Evolutionary conservation across 371 early-diverging fungal genomes (phyloP).

Genomic region (Mortierella sp.): DNA sequence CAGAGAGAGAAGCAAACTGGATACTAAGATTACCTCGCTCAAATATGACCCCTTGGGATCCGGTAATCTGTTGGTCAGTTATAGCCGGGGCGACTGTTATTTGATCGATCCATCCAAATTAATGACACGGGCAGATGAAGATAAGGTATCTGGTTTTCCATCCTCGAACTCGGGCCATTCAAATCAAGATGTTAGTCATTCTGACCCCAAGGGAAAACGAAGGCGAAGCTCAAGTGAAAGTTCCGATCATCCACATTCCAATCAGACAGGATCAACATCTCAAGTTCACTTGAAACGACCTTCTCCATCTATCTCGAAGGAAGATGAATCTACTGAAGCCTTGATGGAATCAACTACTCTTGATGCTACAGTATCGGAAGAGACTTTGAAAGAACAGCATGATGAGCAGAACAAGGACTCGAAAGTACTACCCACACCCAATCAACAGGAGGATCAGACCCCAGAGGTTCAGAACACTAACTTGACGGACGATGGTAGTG

Average conservation of each 20-base stretch:
- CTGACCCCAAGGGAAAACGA: conserved; percentile 29
- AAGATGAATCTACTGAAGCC: too few species aligned
- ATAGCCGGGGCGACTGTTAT: conserved; percentile 41
- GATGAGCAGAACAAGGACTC: too few species aligned
- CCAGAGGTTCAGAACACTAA: too few species aligned
- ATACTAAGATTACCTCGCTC: conserved; percentile 42
- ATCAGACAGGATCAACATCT: too few species aligned
- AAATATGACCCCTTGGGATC: conserved; percentile 47
- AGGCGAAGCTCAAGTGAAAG: conserved; percentile 17
- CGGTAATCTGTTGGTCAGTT: conserved; percentile 48
- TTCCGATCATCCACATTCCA: conserved; percentile 1
- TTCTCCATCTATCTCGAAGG: too few species aligned
- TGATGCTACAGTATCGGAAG: too few species aligned
- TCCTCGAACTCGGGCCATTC: neutral
- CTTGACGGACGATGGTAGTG: neutral
- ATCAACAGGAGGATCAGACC: too few species aligned
- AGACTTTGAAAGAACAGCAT: too few species aligned
- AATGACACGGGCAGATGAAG: conserved; percentile 11
- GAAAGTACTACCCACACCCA: too few species aligned
- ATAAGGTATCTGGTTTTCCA: neutral
- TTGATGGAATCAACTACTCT: too few species aligned
- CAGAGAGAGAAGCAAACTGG: conserved; percentile 12
- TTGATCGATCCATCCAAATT: conserved; percentile 35
- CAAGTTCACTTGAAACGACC: too few species aligned
- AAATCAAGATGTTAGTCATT: too few species aligned